Evolutionary conservation across 2,329 filamentous ascomycete species (phyloP).

Genomic region (Sporothrix curviconia): DNA sequence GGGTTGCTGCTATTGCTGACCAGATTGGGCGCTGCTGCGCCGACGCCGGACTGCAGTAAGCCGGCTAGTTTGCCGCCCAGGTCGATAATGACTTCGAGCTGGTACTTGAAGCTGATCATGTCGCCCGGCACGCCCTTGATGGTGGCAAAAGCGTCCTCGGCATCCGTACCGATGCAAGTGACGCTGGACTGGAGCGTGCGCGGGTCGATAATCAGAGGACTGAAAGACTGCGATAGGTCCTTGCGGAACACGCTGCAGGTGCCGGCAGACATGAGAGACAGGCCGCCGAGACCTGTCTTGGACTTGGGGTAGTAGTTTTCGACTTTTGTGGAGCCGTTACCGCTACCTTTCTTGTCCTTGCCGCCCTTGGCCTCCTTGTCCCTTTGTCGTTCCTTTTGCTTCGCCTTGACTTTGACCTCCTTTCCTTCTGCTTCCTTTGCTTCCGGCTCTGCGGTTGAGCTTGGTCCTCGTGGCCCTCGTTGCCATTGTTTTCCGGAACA

Average conservation of each 20-base stretch:
- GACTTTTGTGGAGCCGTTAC: slow-evolving; percentile 26
- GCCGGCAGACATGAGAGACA: slow-evolving; percentile 79
- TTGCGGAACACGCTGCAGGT: slow-evolving; percentile 93
- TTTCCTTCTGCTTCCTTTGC: slow-evolving; percentile 24
- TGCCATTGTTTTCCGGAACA: too few species aligned
- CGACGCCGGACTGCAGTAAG: slow-evolving; percentile 59
- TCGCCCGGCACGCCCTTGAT: slow-evolving; percentile 83
- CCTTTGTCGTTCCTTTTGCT: slow-evolving; percentile 4
- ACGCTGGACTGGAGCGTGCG: slow-evolving; percentile 69
- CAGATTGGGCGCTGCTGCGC: slow-evolving; percentile 22
- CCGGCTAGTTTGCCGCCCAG: slow-evolving; percentile 77
- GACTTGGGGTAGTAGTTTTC: slow-evolving; percentile 85
- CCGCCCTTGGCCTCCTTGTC: not conserved
- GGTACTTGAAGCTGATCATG: slow-evolving; percentile 94
- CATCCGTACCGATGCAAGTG: slow-evolving; percentile 73
- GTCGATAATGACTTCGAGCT: slow-evolving; percentile 87
- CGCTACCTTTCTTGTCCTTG: not conserved
- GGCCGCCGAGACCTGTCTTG: slow-evolving; percentile 74
- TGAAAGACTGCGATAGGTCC: slow-evolving; percentile 82
- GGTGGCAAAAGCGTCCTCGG: slow-evolving; percentile 86
- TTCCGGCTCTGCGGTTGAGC: not conserved
- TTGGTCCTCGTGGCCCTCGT: not conserved
- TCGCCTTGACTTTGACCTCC: slow-evolving; percentile 12
- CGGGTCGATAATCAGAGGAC: slow-evolving; percentile 83
- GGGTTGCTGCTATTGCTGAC: slow-evolving; percentile 26